These are phyloP conservation scores for Pyricularia sp. DNA, from an alignment of 2,329 filamentous ascomycete genomes.

Conservation along the genomic window DNA sequence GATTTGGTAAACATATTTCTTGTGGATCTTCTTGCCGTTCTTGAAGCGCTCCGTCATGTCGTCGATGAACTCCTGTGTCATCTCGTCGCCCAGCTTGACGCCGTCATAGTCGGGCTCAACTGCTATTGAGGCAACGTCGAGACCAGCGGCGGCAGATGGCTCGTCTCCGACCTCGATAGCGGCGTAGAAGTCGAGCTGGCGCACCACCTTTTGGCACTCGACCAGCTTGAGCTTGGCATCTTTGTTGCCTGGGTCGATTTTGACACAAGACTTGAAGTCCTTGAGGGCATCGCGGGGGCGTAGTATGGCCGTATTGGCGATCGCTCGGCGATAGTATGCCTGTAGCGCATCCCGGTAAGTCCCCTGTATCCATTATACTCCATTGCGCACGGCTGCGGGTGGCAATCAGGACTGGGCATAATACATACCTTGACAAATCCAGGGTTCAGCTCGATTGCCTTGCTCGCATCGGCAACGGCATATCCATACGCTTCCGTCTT, in stretches of 20 bases:
- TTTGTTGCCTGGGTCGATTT: slow-evolving; percentile 78
- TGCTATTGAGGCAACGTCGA: slow-evolving; percentile 77
- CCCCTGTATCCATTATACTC: background rate
- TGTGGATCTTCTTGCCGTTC: slow-evolving; percentile 86
- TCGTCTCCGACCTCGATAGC: slow-evolving; percentile 92
- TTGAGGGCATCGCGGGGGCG: slow-evolving; percentile 79
- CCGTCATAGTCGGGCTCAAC: slow-evolving; percentile 85
- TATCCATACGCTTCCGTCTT: slow-evolving; percentile 94
- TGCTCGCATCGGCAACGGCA: slow-evolving; percentile 82
- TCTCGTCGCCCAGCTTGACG: slow-evolving; percentile 63
- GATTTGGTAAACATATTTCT: slow-evolving; percentile 97
- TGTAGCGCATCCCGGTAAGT: slow-evolving; percentile 23
- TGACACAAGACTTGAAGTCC: slow-evolving; percentile 87
- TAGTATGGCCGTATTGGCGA: slow-evolving; percentile 85
- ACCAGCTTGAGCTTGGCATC: slow-evolving; percentile 84
- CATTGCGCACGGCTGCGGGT: background rate
- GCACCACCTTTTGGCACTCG: slow-evolving; percentile 92
- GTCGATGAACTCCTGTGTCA: slow-evolving; percentile 95
- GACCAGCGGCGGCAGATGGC: slow-evolving; percentile 81
- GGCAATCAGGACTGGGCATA: slow-evolving; percentile 11
- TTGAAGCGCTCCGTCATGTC: slow-evolving; percentile 98
- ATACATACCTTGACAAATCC: slow-evolving; percentile 86
- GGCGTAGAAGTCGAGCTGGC: slow-evolving; percentile 83
- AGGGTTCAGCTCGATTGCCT: slow-evolving; percentile 82
- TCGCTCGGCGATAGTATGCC: slow-evolving; percentile 90